These are phyloP conservation scores for Rhizophagus sp. DNA, from an alignment of 192 early-diverging fungal genomes.

Conservation along the genomic window DNA sequence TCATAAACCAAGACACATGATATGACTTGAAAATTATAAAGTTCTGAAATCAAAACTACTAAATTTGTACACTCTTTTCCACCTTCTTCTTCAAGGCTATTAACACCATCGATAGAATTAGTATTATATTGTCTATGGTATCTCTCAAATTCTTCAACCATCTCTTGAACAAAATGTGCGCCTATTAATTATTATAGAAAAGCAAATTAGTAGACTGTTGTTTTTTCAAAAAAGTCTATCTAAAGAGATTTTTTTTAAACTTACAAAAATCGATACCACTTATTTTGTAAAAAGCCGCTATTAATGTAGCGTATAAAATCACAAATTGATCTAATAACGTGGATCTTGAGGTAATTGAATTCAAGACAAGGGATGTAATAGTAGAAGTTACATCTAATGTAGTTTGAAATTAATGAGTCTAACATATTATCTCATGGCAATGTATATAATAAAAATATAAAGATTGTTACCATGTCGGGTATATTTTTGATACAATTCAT, in stretches of 20 bases:
- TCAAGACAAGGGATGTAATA: slow-evolving; percentile 73
- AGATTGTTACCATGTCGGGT: slow-evolving; percentile 58
- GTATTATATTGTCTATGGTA: slow-evolving; percentile 50
- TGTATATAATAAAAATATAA: background rate
- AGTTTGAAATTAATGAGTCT: background rate
- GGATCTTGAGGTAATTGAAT: slow-evolving; percentile 76
- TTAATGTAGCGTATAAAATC: slow-evolving; percentile 84
- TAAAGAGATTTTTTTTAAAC: slow-evolving; percentile 25
- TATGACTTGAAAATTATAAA: slow-evolving; percentile 89
- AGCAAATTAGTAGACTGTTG: no score
- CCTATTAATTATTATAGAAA: slow-evolving; percentile 34
- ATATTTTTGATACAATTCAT: slow-evolving; percentile 73
- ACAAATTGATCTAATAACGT: slow-evolving; percentile 92
- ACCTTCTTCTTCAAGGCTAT: slow-evolving; percentile 37
- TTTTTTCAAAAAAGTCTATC: slow-evolving; percentile 30
- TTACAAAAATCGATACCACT: slow-evolving; percentile 87
- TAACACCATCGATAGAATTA: slow-evolving; percentile 40
- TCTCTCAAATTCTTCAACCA: slow-evolving; percentile 72
- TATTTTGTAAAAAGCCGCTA: slow-evolving; percentile 75
- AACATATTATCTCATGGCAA: background rate
- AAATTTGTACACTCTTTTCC: slow-evolving; percentile 82
- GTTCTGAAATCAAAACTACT: slow-evolving; percentile 73
- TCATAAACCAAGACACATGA: slow-evolving; percentile 91
- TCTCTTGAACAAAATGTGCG: slow-evolving; percentile 73
- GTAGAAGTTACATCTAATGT: slow-evolving; percentile 78